These are phyloP conservation scores for Leersia perrieri DNA, from an alignment of 176 grass and related monocot genomes.

Conservation along the genomic window DNA sequence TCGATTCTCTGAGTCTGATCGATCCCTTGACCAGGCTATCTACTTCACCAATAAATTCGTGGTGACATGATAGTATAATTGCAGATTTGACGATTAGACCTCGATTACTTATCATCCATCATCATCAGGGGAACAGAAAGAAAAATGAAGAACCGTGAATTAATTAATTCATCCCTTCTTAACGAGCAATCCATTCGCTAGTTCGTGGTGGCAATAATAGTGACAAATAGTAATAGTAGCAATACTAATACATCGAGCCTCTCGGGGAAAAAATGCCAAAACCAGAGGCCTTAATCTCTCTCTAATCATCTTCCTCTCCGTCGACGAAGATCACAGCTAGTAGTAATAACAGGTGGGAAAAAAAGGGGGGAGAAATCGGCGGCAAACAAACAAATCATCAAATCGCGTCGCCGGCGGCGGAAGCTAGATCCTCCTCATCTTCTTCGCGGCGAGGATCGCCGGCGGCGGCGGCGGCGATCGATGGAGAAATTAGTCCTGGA, in stretches of 20 bases:
- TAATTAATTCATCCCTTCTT: neutral
- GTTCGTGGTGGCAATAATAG: neutral
- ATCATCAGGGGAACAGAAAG: too few species aligned
- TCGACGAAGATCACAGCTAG: constrained; percentile 28
- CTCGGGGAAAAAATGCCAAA: constrained; percentile 45
- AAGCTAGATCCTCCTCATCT: neutral
- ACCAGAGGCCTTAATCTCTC: constrained; percentile 42
- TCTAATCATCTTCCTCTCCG: constrained; percentile 7
- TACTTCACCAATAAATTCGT: constrained; percentile 21
- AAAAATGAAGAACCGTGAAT: neutral
- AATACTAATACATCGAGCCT: constrained; percentile 37
- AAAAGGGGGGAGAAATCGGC: neutral
- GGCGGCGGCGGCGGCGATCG: neutral
- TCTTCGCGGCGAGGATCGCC: neutral
- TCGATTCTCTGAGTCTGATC: neutral
- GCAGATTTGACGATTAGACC: too few species aligned
- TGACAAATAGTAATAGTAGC: neutral
- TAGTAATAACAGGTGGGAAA: neutral
- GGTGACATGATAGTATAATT: too few species aligned
- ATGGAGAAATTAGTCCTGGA: constrained; percentile 59
- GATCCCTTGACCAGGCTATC: neutral
- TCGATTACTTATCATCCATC: too few species aligned
- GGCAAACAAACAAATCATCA: too few species aligned
- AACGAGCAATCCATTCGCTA: constrained; percentile 9
- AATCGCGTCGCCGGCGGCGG: too few species aligned